Conservation (phyloP, 768 basidiomycete species). For the Tulasnella sp. region DNA sequence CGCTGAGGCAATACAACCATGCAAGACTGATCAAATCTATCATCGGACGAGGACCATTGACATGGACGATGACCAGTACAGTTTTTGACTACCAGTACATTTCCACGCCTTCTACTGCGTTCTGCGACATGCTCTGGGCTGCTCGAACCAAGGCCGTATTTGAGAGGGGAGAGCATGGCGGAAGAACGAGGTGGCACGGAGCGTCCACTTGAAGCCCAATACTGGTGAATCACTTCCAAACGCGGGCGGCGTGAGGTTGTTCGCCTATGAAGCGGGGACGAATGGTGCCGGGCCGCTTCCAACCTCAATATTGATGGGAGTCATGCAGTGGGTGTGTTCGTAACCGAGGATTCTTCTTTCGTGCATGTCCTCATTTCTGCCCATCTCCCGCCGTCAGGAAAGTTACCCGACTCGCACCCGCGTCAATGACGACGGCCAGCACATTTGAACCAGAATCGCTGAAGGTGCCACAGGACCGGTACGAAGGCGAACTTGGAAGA, state of each 20-base stretch:
- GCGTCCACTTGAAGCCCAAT: background rate
- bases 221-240: too few relatives aligned
- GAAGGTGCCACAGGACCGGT: background rate
- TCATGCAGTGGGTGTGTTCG: background rate
- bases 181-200: background rate
- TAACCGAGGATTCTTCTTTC: background rate
- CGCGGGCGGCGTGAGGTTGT: too few relatives aligned
- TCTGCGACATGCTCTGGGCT: too few relatives aligned
- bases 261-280: background rate
- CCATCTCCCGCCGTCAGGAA: too few relatives aligned
- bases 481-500: too few relatives aligned
- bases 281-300: background rate
- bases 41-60: too few relatives aligned
- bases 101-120: too few relatives aligned
- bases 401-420: too few relatives aligned
- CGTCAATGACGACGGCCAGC: background rate
- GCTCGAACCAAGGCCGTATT: background rate
- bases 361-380: background rate
- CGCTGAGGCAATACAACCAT: too few relatives aligned
- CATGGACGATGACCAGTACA: too few relatives aligned
- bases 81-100: too few relatives aligned
- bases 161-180: background rate
- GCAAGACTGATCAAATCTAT: too few relatives aligned
- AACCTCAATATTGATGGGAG: background rate
- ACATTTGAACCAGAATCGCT: background rate